Conservation (phyloP, 768 basidiomycete genomes). For the Auricularia cornea region DNA sequence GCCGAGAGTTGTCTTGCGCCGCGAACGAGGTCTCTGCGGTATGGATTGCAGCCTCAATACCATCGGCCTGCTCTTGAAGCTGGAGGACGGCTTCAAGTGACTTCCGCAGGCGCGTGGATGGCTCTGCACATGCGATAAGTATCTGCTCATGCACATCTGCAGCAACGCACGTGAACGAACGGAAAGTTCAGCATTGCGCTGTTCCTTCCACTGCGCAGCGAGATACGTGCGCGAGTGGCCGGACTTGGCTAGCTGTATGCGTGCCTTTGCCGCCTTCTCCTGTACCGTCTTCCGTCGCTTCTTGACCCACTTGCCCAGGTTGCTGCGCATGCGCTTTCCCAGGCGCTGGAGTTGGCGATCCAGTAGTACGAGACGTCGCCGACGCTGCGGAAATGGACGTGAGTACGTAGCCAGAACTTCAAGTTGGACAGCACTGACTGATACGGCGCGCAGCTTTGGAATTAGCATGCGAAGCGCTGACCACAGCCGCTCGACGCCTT, state of each 20-base stretch:
- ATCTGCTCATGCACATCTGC: constrained; percentile 13
- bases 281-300: constrained; percentile 13
- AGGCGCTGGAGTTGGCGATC: constrained; percentile 25
- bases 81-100: constrained; percentile 24
- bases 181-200: constrained; percentile 25
- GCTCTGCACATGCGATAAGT: constrained; percentile 3
- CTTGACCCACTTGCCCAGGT: constrained; percentile 28
- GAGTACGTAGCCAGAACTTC: neutral
- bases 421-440: neutral
- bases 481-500: constrained; percentile 27
- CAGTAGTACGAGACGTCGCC: constrained; percentile 25
- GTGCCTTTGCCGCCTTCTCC: constrained; percentile 10
- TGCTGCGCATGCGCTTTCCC: constrained; percentile 16
- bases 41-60: constrained; percentile 16
- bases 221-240: constrained; percentile 15
- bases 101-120: constrained; percentile 19
- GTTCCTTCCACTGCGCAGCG: constrained; percentile 24
- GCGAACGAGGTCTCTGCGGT: constrained; percentile 7
- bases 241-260: constrained; percentile 12
- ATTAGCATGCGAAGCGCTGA: constrained; percentile 29
- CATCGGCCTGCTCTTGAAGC: constrained; percentile 23
- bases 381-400: constrained; percentile 10
- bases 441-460: constrained; percentile 11
- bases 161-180: constrained; percentile 20
- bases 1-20: constrained; percentile 1